phyloP scores from a whole-genome alignment of 2,329 filamentous ascomycete genomes.

The Ophiostoma sp. region DNA sequence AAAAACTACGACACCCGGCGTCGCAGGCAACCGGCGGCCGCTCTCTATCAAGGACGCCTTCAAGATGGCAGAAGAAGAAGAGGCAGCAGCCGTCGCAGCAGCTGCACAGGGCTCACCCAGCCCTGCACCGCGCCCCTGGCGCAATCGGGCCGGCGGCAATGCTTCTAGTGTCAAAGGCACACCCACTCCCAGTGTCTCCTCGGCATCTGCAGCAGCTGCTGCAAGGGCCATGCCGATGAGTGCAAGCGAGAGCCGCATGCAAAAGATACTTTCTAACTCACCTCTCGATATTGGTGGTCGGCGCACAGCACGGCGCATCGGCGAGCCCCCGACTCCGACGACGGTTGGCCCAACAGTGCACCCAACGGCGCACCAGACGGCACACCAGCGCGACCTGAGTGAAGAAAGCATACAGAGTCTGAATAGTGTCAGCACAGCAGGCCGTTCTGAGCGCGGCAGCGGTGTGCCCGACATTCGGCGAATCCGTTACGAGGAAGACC shows the following conservation, averaged over 20 bases:
- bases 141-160: conserved; percentile 32
- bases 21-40: conserved; percentile 30
- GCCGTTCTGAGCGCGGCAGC: background rate
- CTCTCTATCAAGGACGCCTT: conserved; percentile 44
- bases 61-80: conserved; percentile 36
- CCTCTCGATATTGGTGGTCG: conserved; percentile 30
- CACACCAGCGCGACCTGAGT: conserved; percentile 15
- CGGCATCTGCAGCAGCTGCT: background rate
- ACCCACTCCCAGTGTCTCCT: conserved; percentile 25
- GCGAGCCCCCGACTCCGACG: conserved; percentile 15
- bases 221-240: conserved; percentile 14
- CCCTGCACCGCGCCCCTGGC: conserved; percentile 46
- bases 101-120: conserved; percentile 42
- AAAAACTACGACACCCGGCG: background rate
- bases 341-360: background rate
- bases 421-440: background rate
- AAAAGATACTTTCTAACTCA: conserved; percentile 28
- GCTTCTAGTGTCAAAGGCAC: conserved; percentile 6
- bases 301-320: conserved; percentile 26
- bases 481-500: conserved; percentile 31
- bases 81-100: conserved; percentile 27
- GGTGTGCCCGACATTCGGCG: conserved; percentile 29
- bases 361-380: background rate
- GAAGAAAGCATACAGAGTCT: conserved; percentile 14
- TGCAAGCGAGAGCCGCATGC: conserved; percentile 27